These are phyloP conservation scores for Arabidopsis hybrid DNA, from an alignment of 441 rosid genomes.

Conservation along the genomic window DNA sequence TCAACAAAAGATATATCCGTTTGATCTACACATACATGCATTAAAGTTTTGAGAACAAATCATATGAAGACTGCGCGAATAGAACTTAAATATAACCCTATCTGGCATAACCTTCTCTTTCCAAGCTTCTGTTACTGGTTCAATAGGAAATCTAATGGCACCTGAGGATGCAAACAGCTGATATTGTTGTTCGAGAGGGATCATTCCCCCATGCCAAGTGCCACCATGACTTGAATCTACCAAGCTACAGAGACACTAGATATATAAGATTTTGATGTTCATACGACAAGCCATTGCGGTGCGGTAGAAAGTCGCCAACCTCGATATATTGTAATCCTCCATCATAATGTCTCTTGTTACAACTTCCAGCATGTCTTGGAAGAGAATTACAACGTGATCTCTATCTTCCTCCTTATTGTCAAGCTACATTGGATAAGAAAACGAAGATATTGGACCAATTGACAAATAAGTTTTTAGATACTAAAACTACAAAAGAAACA, in stretches of 20 bases:
- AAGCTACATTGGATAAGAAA: slow-evolving; percentile 55
- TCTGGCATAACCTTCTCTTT: slow-evolving; percentile 73
- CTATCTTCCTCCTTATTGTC: slow-evolving; percentile 79
- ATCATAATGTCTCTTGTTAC: slow-evolving; percentile 91
- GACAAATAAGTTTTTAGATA: not conserved
- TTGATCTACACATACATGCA: slow-evolving; percentile 68
- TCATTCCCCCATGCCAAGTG: slow-evolving; percentile 71
- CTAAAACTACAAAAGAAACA: not conserved
- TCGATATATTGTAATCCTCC: slow-evolving; percentile 69
- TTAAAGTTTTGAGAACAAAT: slow-evolving; percentile 16
- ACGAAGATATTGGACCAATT: slow-evolving; percentile 11
- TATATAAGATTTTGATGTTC: slow-evolving; percentile 36
- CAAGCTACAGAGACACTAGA: slow-evolving; percentile 54
- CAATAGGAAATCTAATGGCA: slow-evolving; percentile 88
- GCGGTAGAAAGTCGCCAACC: slow-evolving; percentile 53
- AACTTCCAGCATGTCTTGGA: slow-evolving; percentile 99
- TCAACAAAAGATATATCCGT: slow-evolving; percentile 85
- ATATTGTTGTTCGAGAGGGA: slow-evolving; percentile 66
- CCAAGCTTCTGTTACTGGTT: slow-evolving; percentile 90
- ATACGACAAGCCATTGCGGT: slow-evolving; percentile 7
- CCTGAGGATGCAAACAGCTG: slow-evolving; percentile 94
- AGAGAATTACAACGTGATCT: slow-evolving; percentile 92
- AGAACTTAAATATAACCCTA: slow-evolving; percentile 11
- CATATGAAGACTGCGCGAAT: slow-evolving; percentile 1
- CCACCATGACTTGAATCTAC: slow-evolving; percentile 80